Base-by-base conservation (phyloP, 106 monocot species). In the Apostasia ramifera region DNA sequence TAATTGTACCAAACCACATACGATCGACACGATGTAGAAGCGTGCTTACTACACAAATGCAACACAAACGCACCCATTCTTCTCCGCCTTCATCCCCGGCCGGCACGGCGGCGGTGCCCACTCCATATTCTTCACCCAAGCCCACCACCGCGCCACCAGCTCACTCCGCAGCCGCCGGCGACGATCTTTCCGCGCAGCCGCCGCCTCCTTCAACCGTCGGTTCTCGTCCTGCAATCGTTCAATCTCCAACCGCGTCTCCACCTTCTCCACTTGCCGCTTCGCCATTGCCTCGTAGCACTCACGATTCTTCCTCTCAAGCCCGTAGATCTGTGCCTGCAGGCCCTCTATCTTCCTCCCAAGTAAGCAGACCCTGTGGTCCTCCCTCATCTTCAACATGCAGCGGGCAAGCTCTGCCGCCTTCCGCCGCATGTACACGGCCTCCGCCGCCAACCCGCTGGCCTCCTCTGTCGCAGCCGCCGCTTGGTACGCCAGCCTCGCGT, bases 281-380 rank as follows among this genome's bases (percentile, higher is more conserved):
- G 69, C 60, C 86, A 87, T 90, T 2, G 80, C 80, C 70, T 92
- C 89, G 57, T 76, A 77, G 61, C 81, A 86, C 81, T 91, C 91
- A 71, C 74, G 48, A 63, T 92, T 92, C 73, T 84, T 56, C 76
- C 85, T 76, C 87, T 85, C 86, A 68, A 92, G 58, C 46, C 69
- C 85, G 11, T 75, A 81, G 45, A 91, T 82, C 81, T 87, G 86
- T 40, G 79, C 66, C 79, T 89, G 86, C 50, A 97, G 64, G 44
- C 55, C 84, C 78, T 92, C 92, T 56, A 97, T 86, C 81, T 74
- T 74, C 43, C 92, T 51, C 13, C 97, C 85, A 66, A 97, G 60
- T 68, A 77, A 42, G 79, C 86, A 92, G 38, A 97, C 89, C 47
- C 85, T 74, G 52, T 85, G 89, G 40, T 87, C 86, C 69, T 86